Conservation (phyloP, 2,329 filamentous ascomycete genomes). For the Colletotrichum melonis region DNA sequence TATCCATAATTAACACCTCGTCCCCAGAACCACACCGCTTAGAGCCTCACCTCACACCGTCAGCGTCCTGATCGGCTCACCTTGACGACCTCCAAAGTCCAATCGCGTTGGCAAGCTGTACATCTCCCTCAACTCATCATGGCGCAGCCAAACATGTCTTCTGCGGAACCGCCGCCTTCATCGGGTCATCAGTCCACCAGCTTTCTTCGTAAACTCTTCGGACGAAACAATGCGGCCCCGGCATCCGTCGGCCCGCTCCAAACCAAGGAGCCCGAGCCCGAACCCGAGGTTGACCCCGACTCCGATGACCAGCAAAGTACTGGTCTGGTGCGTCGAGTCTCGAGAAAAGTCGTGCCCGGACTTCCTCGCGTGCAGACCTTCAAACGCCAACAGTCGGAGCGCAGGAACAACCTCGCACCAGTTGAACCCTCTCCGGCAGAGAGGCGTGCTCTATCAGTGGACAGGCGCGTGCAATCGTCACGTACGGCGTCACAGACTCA, state of each 20-base stretch:
- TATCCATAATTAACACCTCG: constrained; percentile 31
- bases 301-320: constrained; percentile 44
- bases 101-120: neutral
- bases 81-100: constrained; percentile 1
- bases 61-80: constrained; percentile 11
- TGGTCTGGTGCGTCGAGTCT: constrained; percentile 54
- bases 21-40: constrained; percentile 33
- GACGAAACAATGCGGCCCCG: constrained; percentile 33
- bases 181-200: constrained; percentile 19
- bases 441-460: constrained; percentile 77
- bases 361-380: constrained; percentile 83
- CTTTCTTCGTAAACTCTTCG: constrained; percentile 36
- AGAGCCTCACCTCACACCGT: constrained; percentile 31
- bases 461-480: constrained; percentile 56
- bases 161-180: constrained; percentile 23
- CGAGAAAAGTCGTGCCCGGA: constrained; percentile 78
- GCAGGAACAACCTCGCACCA: constrained; percentile 77
- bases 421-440: constrained; percentile 72
- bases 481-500: constrained; percentile 47
- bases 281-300: constrained; percentile 38
- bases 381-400: constrained; percentile 85
- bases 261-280: constrained; percentile 29
- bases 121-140: neutral
- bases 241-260: constrained; percentile 25
- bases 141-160: constrained; percentile 30